A percentile compares a stretch with the other conserved stretches of the same genome.
Evolutionary conservation across 306 rosid genomes (phyloP).

Genomic region (Benincasa hispida): DNA sequence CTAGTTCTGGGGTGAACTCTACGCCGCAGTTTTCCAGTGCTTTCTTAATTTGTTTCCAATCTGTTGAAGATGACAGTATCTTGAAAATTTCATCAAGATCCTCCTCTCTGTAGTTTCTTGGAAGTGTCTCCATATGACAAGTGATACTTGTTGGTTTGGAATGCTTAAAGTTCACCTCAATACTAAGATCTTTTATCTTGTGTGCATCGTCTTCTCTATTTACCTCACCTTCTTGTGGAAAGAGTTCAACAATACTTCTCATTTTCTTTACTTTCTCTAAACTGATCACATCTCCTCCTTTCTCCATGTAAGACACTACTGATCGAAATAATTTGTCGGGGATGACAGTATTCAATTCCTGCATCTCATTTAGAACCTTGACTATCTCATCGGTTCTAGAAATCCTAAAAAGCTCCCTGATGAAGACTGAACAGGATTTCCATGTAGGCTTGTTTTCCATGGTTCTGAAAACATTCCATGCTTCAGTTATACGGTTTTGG

Average conservation of each 20-base stretch:
- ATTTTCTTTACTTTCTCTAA: conserved; percentile 51
- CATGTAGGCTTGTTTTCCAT: conserved; percentile 45
- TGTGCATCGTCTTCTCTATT: conserved; percentile 15
- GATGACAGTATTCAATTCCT: conserved; percentile 30
- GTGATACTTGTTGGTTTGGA: conserved; percentile 15
- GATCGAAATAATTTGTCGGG: conserved; percentile 34
- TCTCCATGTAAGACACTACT: conserved; percentile 43
- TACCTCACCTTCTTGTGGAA: conserved; percentile 20
- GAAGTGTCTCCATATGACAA: conserved; percentile 14
- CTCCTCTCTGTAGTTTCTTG: conserved; percentile 28
- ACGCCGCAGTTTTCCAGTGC: conserved; percentile 38
- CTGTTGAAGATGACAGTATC: conserved; percentile 39
- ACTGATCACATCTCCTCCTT: conserved; percentile 30
- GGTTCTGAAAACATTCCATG: conserved; percentile 49
- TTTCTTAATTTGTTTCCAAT: conserved; percentile 44
- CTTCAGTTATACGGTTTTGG: conserved; percentile 42
- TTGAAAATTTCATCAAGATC: conserved; percentile 33
- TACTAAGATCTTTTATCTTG: conserved; percentile 10
- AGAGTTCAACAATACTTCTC: conserved; percentile 23
- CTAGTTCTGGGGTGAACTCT: conserved; percentile 54
- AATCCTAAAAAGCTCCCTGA: conserved; percentile 68
- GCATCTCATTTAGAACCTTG: conserved; percentile 58
- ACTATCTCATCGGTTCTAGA: conserved; percentile 58
- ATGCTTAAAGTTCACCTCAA: conserved; percentile 15
- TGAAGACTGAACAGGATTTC: conserved; percentile 53